Evolutionary conservation across 2,329 filamentous ascomycete genomes (phyloP).

Genomic region (Sarocladiaceae sp.): DNA sequence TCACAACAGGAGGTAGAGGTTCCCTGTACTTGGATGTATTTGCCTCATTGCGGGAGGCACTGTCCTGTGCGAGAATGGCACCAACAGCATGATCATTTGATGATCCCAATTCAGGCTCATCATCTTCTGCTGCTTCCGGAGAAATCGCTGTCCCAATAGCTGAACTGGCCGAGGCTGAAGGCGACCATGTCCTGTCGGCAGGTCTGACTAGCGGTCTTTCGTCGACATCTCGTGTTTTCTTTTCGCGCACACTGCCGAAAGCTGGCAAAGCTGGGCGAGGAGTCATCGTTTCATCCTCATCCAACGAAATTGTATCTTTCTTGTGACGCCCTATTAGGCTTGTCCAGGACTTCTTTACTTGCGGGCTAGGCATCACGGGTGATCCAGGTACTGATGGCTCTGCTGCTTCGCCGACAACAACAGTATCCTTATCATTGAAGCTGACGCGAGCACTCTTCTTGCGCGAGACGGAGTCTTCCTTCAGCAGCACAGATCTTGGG

Average conservation of each 20-base stretch:
- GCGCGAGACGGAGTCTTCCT: slow-evolving; percentile 36
- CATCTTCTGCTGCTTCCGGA: not conserved
- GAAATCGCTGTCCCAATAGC: slow-evolving; percentile 11
- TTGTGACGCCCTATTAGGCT: slow-evolving; percentile 46
- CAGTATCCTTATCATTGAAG: slow-evolving; percentile 65
- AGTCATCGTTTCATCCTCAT: slow-evolving; percentile 68
- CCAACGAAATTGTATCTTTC: slow-evolving; percentile 40
- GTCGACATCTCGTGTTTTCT: slow-evolving; percentile 47
- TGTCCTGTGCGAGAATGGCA: slow-evolving; percentile 50
- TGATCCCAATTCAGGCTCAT: slow-evolving; percentile 31
- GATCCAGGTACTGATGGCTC: slow-evolving; percentile 30
- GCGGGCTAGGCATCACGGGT: slow-evolving; percentile 26
- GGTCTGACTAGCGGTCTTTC: slow-evolving; percentile 58
- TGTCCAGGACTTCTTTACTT: slow-evolving; percentile 48
- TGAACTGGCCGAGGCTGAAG: slow-evolving; percentile 22
- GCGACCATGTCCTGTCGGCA: slow-evolving; percentile 29
- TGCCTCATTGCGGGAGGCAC: slow-evolving; percentile 46
- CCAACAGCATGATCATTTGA: slow-evolving; percentile 60
- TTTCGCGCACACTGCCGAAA: slow-evolving; percentile 70
- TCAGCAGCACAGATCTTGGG: slow-evolving; percentile 22
- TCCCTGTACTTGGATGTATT: slow-evolving; percentile 57
- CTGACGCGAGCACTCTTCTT: slow-evolving; percentile 72
- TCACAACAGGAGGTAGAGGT: slow-evolving; percentile 67
- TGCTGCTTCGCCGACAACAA: slow-evolving; percentile 47
- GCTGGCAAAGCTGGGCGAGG: slow-evolving; percentile 70